Evolutionary conservation across 257 asterid species (phyloP).

Genomic region (Datura wrightii): DNA sequence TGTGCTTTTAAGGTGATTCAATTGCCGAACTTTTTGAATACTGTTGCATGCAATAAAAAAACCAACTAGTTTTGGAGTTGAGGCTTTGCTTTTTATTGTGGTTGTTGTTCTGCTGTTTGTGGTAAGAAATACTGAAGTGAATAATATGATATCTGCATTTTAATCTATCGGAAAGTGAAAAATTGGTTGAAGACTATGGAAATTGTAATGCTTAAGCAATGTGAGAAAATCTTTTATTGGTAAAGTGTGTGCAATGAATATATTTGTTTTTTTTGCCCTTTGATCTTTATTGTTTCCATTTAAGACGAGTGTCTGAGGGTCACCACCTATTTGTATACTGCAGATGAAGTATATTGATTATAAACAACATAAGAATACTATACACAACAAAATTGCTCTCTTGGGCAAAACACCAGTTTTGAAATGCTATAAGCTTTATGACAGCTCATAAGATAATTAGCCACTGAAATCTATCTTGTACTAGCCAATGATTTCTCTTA

Average conservation of each 20-base stretch:
- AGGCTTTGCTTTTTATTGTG: background rate
- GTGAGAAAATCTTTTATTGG: background rate
- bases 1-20: background rate
- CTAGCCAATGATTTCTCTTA: background rate
- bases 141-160: background rate
- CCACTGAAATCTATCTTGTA: background rate
- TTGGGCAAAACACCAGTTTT: background rate
- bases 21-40: background rate
- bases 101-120: background rate
- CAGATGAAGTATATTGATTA: background rate
- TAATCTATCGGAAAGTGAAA: background rate
- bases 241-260: constrained; percentile 5
- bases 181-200: background rate
- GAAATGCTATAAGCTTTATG: background rate
- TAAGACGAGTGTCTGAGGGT: background rate
- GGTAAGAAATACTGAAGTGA: background rate
- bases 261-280: background rate
- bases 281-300: background rate
- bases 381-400: background rate
- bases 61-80: background rate
- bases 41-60: background rate
- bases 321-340: background rate
- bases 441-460: background rate
- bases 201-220: background rate
- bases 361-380: background rate